Evolutionary conservation across 768 basidiomycete genomes (phyloP).

Genomic region (Russula abietina): DNA sequence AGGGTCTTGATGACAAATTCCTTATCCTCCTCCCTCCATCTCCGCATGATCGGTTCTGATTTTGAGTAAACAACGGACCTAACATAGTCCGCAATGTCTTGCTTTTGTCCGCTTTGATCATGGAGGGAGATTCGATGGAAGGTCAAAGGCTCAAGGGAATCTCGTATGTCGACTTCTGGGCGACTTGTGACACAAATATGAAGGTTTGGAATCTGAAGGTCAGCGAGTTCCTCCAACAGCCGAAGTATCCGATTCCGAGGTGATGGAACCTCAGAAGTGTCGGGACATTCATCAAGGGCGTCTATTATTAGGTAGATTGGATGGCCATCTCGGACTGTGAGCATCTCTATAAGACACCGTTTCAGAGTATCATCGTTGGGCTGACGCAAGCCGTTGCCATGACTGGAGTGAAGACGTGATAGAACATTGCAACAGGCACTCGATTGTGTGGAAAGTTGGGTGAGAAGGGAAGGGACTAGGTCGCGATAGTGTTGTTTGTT

Average conservation of each 20-base stretch:
- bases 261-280: not conserved
- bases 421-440: not conserved
- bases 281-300: not conserved
- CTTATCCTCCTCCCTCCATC: not conserved
- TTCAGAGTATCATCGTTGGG: not conserved
- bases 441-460: not conserved
- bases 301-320: not conserved
- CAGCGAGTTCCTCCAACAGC: not conserved
- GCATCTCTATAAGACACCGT: not conserved
- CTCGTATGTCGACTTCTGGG: not conserved
- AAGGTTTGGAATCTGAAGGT: not conserved
- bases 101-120: not conserved
- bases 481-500: not conserved
- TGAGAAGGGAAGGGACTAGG: slow-evolving; percentile 6
- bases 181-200: slow-evolving; percentile 5
- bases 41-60: not conserved
- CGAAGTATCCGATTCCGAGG: not conserved
- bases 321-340: not conserved
- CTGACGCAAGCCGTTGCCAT: not conserved
- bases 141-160: not conserved
- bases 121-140: not conserved
- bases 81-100: not conserved
- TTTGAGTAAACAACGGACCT: not conserved
- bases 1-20: not conserved
- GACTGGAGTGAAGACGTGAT: not conserved